These are phyloP conservation scores for Amniculicola lignicola DNA, from an alignment of 495 filamentous ascomycete genomes.

Conservation along the genomic window DNA sequence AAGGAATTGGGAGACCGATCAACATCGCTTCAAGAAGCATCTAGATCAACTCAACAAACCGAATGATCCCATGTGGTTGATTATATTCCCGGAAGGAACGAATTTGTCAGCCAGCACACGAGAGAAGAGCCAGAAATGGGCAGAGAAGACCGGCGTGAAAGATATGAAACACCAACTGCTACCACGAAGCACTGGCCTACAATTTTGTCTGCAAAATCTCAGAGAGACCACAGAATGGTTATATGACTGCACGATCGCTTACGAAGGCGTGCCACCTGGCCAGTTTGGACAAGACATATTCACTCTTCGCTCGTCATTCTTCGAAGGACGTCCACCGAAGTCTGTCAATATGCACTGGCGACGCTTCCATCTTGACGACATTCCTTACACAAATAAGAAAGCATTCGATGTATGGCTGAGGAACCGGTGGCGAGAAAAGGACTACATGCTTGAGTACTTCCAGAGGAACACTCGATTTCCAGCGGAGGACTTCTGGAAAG, in stretches of 20 bases:
- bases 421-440: conserved; percentile 46
- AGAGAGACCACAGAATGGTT: conserved; percentile 42
- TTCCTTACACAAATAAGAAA: conserved; percentile 40
- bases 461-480: conserved; percentile 39
- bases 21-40: conserved; percentile 37
- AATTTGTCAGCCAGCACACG: conserved; percentile 39
- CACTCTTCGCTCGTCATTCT: conserved; percentile 43
- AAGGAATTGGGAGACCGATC: conserved; percentile 43
- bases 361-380: conserved; percentile 40
- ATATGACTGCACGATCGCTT: conserved; percentile 47
- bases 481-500: conserved; percentile 37
- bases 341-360: conserved; percentile 48
- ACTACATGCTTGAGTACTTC: conserved; percentile 45
- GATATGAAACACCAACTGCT: conserved; percentile 47
- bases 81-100: conserved; percentile 47
- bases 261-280: conserved; percentile 43
- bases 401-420: conserved; percentile 43
- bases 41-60: conserved; percentile 41
- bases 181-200: conserved; percentile 42
- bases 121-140: conserved; percentile 41
- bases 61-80: conserved; percentile 44
- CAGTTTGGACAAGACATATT: conserved; percentile 46
- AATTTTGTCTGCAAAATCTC: conserved; percentile 44
- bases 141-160: conserved; percentile 40
- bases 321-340: conserved; percentile 45